Conservation (phyloP, 352 stramenopile genomes). For the Globisporangium polare region DNA sequence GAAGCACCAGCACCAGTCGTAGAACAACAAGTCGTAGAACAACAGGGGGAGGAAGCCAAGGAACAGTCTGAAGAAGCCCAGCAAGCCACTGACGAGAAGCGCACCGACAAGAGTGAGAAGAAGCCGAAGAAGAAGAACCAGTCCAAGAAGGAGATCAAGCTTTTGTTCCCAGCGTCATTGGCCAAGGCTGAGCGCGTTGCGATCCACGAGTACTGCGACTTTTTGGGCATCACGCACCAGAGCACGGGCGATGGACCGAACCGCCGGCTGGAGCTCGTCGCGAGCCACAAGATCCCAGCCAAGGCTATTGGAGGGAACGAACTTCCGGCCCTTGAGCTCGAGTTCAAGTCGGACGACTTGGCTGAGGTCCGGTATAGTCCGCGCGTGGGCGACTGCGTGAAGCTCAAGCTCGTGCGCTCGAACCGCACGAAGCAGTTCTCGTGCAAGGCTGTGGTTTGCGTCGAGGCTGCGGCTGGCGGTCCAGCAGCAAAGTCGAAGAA, state of each 20-base stretch:
- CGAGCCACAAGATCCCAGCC: slow-evolving; percentile 21
- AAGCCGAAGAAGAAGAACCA: not conserved
- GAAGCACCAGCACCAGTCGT: not conserved
- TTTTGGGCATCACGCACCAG: slow-evolving; percentile 49
- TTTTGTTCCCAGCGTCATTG: slow-evolving; percentile 37
- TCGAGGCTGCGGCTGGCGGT: slow-evolving; percentile 22
- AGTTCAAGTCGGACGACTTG: slow-evolving; percentile 62
- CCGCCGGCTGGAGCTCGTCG: slow-evolving; percentile 35
- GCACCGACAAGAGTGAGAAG: too few species aligned
- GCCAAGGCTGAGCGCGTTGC: slow-evolving; percentile 63
- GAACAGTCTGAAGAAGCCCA: slow-evolving; percentile 5
- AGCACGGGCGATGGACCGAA: slow-evolving; percentile 40
- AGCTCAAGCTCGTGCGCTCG: slow-evolving; percentile 47
- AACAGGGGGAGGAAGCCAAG: not conserved
- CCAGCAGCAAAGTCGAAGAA: slow-evolving; percentile 18
- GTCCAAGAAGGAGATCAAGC: slow-evolving; percentile 30
- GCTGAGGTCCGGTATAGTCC: slow-evolving; percentile 66
- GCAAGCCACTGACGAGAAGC: too few species aligned
- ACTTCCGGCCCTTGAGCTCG: slow-evolving; percentile 30
- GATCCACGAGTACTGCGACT: slow-evolving; percentile 64
- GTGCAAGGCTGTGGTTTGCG: slow-evolving; percentile 44
- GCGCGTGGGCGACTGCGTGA: slow-evolving; percentile 54
- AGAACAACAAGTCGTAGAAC: not conserved
- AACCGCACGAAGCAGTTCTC: slow-evolving; percentile 70
- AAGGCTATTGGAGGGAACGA: slow-evolving; percentile 13